Percentiles rank a stretch among this genome's conserved stretches.
Evolutionary conservation across 2,329 filamentous ascomycete genomes (phyloP).

Genomic region (Fusarium virguliforme): DNA sequence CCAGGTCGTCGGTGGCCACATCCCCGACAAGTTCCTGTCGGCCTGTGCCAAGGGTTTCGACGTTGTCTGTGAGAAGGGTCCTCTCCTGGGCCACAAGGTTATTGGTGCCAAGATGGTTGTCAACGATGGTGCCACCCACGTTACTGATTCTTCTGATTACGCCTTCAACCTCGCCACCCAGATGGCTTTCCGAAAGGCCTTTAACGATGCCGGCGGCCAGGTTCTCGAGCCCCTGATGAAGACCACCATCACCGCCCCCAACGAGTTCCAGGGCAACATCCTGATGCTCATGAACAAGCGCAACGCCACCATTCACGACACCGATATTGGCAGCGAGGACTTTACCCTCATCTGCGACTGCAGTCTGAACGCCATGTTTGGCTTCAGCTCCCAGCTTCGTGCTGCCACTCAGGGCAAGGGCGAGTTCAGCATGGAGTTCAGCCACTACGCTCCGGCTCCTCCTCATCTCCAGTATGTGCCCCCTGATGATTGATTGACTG

Average conservation of each 20-base stretch:
- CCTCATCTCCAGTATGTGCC: slow-evolving; percentile 86
- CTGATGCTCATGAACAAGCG: slow-evolving; percentile 97
- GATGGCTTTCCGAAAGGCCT: slow-evolving; percentile 96
- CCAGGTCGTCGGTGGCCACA: slow-evolving; percentile 89
- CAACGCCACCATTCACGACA: slow-evolving; percentile 94
- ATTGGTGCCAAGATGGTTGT: slow-evolving; percentile 92
- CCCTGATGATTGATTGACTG: not conserved
- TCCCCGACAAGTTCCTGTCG: slow-evolving; percentile 95
- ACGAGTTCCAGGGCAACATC: slow-evolving; percentile 97
- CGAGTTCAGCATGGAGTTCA: slow-evolving; percentile 99
- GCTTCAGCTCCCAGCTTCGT: slow-evolving; percentile 91
- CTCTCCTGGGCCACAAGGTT: slow-evolving; percentile 92
- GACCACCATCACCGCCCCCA: slow-evolving; percentile 94
- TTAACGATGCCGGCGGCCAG: slow-evolving; percentile 83
- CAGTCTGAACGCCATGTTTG: slow-evolving; percentile 97
- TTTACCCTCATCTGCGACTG: slow-evolving; percentile 95
- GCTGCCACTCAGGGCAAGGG: slow-evolving; percentile 98
- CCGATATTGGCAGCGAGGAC: slow-evolving; percentile 93
- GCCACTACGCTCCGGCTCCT: slow-evolving; percentile 91
- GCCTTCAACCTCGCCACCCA: slow-evolving; percentile 95
- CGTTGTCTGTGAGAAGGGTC: slow-evolving; percentile 85
- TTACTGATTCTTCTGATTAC: slow-evolving; percentile 97
- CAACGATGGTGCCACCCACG: slow-evolving; percentile 96
- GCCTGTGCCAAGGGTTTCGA: slow-evolving; percentile 97
- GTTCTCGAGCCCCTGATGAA: slow-evolving; percentile 98